Percentiles rank a stretch among this genome's conserved stretches.
phyloP scores from a whole-genome alignment of 2,329 filamentous ascomycete species.

The Aspergillus carbonarius region DNA sequence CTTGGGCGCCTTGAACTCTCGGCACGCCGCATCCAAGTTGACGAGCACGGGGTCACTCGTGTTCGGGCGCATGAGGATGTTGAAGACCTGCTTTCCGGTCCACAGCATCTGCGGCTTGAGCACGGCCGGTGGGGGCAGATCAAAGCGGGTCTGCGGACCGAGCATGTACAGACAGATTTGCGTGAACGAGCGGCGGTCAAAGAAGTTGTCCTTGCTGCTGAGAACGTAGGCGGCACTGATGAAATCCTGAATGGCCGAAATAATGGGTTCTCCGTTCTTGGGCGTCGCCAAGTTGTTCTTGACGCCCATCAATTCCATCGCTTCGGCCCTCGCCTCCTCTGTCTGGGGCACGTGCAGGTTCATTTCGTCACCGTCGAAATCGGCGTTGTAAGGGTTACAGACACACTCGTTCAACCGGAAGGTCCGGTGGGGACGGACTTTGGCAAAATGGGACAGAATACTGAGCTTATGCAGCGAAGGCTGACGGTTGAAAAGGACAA shows the following conservation, averaged over 20 bases:
- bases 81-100: conserved; percentile 98
- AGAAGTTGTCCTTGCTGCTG: conserved; percentile 91
- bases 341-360: conserved; percentile 97
- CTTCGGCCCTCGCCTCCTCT: conserved; percentile 92
- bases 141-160: conserved; percentile 71
- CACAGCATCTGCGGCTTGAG: conserved; percentile 82
- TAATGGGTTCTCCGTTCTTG: conserved; percentile 97
- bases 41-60: conserved; percentile 77
- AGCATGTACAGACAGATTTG: conserved; percentile 95
- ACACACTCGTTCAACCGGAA: conserved; percentile 98
- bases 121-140: conserved; percentile 83
- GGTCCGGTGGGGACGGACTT: conserved; percentile 90
- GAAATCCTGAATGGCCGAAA: conserved; percentile 98
- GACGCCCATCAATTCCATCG: conserved; percentile 95
- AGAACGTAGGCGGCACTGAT: conserved; percentile 92
- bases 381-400: conserved; percentile 95
- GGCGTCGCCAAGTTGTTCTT: conserved; percentile 95
- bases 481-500: conserved; percentile 96
- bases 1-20: conserved; percentile 59
- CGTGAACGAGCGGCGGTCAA: conserved; percentile 81
- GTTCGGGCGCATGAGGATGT: conserved; percentile 85
- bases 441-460: conserved; percentile 94
- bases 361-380: conserved; percentile 99
- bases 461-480: conserved; percentile 97
- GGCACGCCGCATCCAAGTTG: conserved; percentile 90